Evolutionary conservation across 176 grass and related monocot species (phyloP).

Genomic region (Carex parvula): DNA sequence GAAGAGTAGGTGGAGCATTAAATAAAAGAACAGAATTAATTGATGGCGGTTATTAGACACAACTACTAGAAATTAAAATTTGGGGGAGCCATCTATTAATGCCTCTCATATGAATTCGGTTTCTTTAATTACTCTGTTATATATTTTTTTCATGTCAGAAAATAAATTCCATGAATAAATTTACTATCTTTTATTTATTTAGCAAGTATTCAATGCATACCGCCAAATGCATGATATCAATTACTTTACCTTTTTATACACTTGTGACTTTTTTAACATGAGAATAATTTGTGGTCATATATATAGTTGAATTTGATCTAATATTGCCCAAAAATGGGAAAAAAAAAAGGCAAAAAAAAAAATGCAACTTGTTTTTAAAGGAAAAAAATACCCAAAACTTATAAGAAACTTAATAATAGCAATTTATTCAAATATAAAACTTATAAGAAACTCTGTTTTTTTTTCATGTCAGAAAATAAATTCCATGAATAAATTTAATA

Average conservation of each 20-base stretch:
- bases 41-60: conserved; percentile 38
- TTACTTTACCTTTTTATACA: not conserved
- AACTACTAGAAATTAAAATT: conserved; percentile 27
- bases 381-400: too few relatives aligned
- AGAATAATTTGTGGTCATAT: too few relatives aligned
- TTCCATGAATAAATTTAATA: not conserved
- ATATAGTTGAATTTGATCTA: too few relatives aligned
- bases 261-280: too few relatives aligned
- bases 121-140: not conserved
- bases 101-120: not conserved
- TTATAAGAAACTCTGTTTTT: not conserved
- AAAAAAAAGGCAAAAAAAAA: too few relatives aligned
- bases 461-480: not conserved
- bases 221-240: not conserved
- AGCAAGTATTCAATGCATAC: not conserved
- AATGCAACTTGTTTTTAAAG: too few relatives aligned
- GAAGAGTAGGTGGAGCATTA: conserved; percentile 10
- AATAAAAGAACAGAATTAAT: conserved; percentile 22
- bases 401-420: too few relatives aligned
- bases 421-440: too few relatives aligned
- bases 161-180: not conserved
- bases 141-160: not conserved
- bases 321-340: too few relatives aligned
- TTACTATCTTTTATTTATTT: not conserved
- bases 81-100: conserved; percentile 10